Evolutionary conservation across 345 rosid species (phyloP), one percentile per base, ranked within the genome.

Genomic region (Pugionium cornutum): DNA sequence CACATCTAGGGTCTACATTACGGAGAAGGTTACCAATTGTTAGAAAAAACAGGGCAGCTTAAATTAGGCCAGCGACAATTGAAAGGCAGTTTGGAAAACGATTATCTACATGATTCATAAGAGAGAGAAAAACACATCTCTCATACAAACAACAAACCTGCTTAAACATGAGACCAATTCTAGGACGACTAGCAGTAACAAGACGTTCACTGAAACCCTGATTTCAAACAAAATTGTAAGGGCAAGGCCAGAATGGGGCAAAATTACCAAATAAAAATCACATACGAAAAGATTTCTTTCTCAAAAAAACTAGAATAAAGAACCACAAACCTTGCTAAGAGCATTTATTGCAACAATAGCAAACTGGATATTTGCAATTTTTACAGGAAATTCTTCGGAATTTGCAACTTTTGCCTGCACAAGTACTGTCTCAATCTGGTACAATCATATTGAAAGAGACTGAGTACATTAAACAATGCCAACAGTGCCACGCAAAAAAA

Each of bases 171-270:
- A 76, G 82, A 64, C 97, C 97, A 58, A 94, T 82, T 73, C 78
- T 76, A 49, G 99, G 99, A 65, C 96, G 95, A 72, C 92, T 88
- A 9, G 84, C 78, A 18, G 86, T 89, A 51, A 83, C 97, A 77
- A 88, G 96, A 55, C 91, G 95, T 80, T 86, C 97, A 30, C 81
- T 89, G 77, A 94, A 94, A 47, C 99, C 99, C 99, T 89, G 89
- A 79, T 51, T 41, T 40, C 47, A 66, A 53, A 44, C 6, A 40
- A 54, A 36, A 50, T 32, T 48, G 60, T 64, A 56, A 76, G 58
- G 34, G 53, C 41, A 67, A 46, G 18, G 9, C 42, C 67, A 39
- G 28, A 61, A 51, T 63, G 28, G n/a, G 18, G 34, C 18, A 62
- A 46, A 42, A 27, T 18, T 43, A 60, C n/a, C 18, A 25, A 43